These are phyloP conservation scores for Teunomyces aglyptinius DNA, from an alignment of 805 yeast genomes.

Conservation along the genomic window DNA sequence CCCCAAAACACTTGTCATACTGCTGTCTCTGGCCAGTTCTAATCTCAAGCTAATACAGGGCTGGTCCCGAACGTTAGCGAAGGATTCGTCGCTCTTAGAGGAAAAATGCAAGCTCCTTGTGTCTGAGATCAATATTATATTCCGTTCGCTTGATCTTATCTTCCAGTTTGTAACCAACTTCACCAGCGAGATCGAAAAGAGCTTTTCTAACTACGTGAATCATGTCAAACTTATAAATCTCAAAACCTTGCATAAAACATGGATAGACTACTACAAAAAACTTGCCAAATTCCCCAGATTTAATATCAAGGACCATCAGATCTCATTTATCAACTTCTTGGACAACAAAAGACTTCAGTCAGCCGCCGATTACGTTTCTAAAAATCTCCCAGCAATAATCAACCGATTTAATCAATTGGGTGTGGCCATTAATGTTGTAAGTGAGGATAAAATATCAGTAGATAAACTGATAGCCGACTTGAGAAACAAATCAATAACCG, in stretches of 20 bases:
- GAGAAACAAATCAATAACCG: conserved; percentile 34
- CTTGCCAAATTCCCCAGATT: conserved; percentile 38
- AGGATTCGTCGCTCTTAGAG: conserved; percentile 36
- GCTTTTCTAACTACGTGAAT: conserved; percentile 38
- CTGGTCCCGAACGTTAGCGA: conserved; percentile 49
- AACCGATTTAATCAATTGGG: conserved; percentile 32
- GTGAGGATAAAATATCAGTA: conserved; percentile 33
- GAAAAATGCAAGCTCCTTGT: conserved; percentile 26
- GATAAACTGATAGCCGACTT: conserved; percentile 42
- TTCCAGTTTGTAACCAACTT: conserved; percentile 50
- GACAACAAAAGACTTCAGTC: conserved; percentile 23
- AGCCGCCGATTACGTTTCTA: conserved; percentile 28
- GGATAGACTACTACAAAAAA: conserved; percentile 33
- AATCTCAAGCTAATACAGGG: conserved; percentile 46
- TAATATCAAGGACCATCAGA: conserved; percentile 25
- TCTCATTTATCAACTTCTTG: conserved; percentile 33
- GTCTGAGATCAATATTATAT: conserved; percentile 38
- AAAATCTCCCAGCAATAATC: conserved; percentile 30
- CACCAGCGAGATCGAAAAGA: conserved; percentile 48
- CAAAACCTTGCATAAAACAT: conserved; percentile 40
- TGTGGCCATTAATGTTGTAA: conserved; percentile 34
- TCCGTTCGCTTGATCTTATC: conserved; percentile 47
- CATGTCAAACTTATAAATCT: conserved; percentile 36
- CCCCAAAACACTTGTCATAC: background rate
- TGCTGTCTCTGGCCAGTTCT: conserved; percentile 1